Percentiles rank a stretch among this genome's conserved stretches.
These are phyloP conservation scores for Colletotrichum karsti DNA, from an alignment of 2,329 filamentous ascomycete genomes.

Conservation along the genomic window DNA sequence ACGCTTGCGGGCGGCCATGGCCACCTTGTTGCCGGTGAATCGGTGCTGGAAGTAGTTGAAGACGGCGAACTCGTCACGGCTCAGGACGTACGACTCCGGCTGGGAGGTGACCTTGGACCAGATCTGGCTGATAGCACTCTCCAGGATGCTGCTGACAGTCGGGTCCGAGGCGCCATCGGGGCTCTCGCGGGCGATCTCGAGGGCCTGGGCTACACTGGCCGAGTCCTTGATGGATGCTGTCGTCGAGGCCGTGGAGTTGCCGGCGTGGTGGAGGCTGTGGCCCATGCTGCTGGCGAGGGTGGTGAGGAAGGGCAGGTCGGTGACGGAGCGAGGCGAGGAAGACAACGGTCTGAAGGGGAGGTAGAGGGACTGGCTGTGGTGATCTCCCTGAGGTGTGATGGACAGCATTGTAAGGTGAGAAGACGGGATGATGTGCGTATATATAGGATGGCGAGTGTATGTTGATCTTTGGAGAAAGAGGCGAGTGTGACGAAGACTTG, in stretches of 20 bases:
- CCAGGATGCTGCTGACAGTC: conserved; percentile 70
- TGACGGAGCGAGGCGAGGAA: neutral
- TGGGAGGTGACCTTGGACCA: conserved; percentile 73
- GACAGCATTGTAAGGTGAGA: conserved; percentile 28
- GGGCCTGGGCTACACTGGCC: conserved; percentile 68
- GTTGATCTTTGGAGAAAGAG: conserved; percentile 21
- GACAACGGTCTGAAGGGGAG: conserved; percentile 23
- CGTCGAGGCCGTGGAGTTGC: conserved; percentile 33
- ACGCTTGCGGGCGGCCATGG: conserved; percentile 55
- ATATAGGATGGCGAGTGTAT: conserved; percentile 7
- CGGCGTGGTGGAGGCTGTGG: conserved; percentile 22
- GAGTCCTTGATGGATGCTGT: conserved; percentile 20
- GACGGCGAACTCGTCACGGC: conserved; percentile 80
- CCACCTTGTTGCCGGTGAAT: conserved; percentile 63
- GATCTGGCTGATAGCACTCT: conserved; percentile 68
- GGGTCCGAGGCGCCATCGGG: conserved; percentile 72
- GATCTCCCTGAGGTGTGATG: conserved; percentile 29
- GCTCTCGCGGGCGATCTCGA: conserved; percentile 80
- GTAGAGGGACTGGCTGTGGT: conserved; percentile 27
- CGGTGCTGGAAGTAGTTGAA: conserved; percentile 85
- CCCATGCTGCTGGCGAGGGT: conserved; percentile 25
- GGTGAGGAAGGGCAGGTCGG: conserved; percentile 26
- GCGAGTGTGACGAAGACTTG: neutral
- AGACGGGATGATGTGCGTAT: conserved; percentile 4
- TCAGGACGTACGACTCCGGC: conserved; percentile 77